These are phyloP conservation scores for Mimosa pudica DNA, from an alignment of 306 rosid genomes.

Conservation along the genomic window DNA sequence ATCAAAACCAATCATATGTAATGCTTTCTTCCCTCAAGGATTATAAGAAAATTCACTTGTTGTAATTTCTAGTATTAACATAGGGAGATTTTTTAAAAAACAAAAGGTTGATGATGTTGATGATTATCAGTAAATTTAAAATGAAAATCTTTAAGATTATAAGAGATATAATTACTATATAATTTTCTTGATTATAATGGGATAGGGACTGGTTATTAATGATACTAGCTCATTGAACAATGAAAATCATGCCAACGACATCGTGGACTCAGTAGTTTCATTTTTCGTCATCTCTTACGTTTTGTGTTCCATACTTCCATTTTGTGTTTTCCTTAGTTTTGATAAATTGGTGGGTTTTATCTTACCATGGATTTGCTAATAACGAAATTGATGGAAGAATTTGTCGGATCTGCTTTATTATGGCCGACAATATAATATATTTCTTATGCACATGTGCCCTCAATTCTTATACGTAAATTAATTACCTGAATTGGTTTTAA, in stretches of 20 bases:
- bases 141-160: background rate
- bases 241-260: background rate
- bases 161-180: too few relatives aligned
- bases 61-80: too few relatives aligned
- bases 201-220: too few relatives aligned
- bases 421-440: background rate
- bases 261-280: background rate
- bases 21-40: too few relatives aligned
- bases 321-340: background rate
- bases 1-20: too few relatives aligned
- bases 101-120: background rate
- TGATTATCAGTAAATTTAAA: background rate
- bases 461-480: background rate
- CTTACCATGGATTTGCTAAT: background rate
- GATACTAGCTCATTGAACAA: background rate
- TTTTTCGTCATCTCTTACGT: background rate
- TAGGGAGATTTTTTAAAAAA: background rate
- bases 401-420: background rate
- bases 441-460: background rate
- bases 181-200: too few relatives aligned
- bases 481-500: too few relatives aligned
- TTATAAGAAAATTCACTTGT: too few relatives aligned
- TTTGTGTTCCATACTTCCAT: background rate
- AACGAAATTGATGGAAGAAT: background rate
- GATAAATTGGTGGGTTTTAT: background rate